Conservation (phyloP, 1,139 yeast species). For the Scheffersomyces insectosa region DNA sequence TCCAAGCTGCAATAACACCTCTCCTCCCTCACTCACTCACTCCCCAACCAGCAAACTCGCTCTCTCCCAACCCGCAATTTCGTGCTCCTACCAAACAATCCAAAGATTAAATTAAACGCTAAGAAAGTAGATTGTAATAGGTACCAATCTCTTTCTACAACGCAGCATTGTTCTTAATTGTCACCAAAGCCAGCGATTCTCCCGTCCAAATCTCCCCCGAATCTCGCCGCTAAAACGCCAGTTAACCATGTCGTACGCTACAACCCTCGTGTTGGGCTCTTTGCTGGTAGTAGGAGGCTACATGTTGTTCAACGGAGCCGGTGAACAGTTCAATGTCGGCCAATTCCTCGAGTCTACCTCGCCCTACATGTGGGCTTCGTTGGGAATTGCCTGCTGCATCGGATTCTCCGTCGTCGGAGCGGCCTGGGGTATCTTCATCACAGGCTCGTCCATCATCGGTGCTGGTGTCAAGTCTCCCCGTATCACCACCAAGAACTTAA, state of each 20-base stretch:
- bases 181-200: too few relatives aligned
- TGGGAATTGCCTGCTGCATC: constrained; percentile 91
- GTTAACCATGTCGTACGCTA: constrained; percentile 18
- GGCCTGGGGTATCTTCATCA: constrained; percentile 98
- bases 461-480: constrained; percentile 98
- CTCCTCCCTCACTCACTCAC: too few relatives aligned
- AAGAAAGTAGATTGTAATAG: too few relatives aligned
- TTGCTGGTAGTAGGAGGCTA: constrained; percentile 51
- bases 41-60: too few relatives aligned
- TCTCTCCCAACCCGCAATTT: too few relatives aligned
- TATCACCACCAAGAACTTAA: constrained; percentile 94
- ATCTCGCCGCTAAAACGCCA: background rate
- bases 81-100: too few relatives aligned
- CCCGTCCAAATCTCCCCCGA: too few relatives aligned
- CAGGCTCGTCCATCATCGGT: constrained; percentile 93
- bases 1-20: too few relatives aligned
- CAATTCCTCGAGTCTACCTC: constrained; percentile 81
- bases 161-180: too few relatives aligned
- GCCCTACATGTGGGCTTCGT: constrained; percentile 95
- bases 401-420: constrained; percentile 97
- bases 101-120: too few relatives aligned
- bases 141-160: too few relatives aligned
- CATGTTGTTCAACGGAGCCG: constrained; percentile 88
- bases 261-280: constrained; percentile 28
- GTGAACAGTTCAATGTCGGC: constrained; percentile 89